Evolutionary conservation across 2,329 filamentous ascomycete species (phyloP).

Genomic region (Biscogniauxia marginata): DNA sequence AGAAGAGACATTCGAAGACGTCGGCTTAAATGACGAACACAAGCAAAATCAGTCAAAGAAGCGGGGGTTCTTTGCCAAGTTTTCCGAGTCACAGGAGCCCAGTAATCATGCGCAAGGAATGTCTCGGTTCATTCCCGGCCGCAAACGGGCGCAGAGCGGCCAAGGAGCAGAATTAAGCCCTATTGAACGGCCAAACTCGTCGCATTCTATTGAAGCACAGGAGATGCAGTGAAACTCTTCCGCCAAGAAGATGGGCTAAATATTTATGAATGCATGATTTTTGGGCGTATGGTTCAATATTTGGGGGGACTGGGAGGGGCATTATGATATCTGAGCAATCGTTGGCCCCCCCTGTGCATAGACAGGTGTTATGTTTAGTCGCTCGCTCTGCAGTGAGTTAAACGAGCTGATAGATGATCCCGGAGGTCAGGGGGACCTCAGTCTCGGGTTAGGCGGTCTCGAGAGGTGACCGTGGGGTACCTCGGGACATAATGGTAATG

Average conservation of each 20-base stretch:
- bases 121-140: conserved; percentile 35
- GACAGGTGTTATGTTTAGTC: conserved; percentile 14
- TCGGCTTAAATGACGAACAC: conserved; percentile 77
- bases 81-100: conserved; percentile 57
- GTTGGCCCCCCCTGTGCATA: conserved; percentile 19
- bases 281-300: conserved; percentile 21
- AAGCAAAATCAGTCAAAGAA: conserved; percentile 64
- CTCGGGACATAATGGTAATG: not conserved
- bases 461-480: conserved; percentile 1
- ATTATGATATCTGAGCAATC: conserved; percentile 27
- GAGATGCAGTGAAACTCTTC: conserved; percentile 25
- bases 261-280: conserved; percentile 23
- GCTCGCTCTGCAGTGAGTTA: conserved; percentile 16
- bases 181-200: conserved; percentile 32
- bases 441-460: not conserved
- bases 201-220: conserved; percentile 25
- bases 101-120: conserved; percentile 27
- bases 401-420: conserved; percentile 15
- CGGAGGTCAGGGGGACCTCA: not conserved
- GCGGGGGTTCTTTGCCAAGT: conserved; percentile 76
- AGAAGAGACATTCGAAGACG: conserved; percentile 86
- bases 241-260: not conserved
- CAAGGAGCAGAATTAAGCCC: conserved; percentile 33
- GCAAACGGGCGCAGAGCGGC: conserved; percentile 35
- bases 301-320: conserved; percentile 17